Percentiles rank a stretch among this genome's conserved stretches.
Evolutionary conservation across 2,329 filamentous ascomycete genomes (phyloP).

Genomic region (Calonectria hawksworthii): DNA sequence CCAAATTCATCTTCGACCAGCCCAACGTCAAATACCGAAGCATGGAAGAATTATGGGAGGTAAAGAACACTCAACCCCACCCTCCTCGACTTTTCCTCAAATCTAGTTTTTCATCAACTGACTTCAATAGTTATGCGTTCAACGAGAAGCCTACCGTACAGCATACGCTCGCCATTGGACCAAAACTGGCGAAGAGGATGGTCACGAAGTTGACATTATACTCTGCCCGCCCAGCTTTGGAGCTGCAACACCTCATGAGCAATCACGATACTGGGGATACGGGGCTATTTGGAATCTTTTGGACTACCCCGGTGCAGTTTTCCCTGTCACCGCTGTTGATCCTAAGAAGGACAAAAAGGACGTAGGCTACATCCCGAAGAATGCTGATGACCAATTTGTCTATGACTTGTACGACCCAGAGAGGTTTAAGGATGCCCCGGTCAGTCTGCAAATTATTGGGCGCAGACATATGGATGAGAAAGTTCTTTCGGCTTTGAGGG

Average conservation of each 20-base stretch:
- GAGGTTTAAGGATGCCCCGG: slow-evolving; percentile 41
- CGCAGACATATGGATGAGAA: slow-evolving; percentile 48
- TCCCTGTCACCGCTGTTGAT: slow-evolving; percentile 63
- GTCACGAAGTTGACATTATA: slow-evolving; percentile 68
- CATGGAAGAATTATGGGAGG: slow-evolving; percentile 57
- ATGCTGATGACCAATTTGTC: slow-evolving; percentile 44
- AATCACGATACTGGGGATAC: slow-evolving; percentile 71
- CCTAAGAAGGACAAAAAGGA: slow-evolving; percentile 43
- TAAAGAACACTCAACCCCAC: too few species aligned
- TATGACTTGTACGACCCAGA: slow-evolving; percentile 47
- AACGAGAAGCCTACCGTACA: slow-evolving; percentile 56
- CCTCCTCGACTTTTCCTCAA: too few species aligned
- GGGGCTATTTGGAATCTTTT: slow-evolving; percentile 78
- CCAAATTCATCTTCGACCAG: slow-evolving; percentile 70
- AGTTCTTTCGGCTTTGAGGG: slow-evolving; percentile 42
- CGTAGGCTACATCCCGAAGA: slow-evolving; percentile 42
- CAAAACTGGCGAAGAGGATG: slow-evolving; percentile 46
- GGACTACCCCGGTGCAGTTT: slow-evolving; percentile 74
- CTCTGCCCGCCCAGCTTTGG: slow-evolving; percentile 71
- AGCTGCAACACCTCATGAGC: slow-evolving; percentile 60
- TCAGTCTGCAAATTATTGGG: slow-evolving; percentile 47
- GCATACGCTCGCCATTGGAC: slow-evolving; percentile 56
- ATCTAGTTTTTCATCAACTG: background rate
- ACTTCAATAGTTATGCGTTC: slow-evolving; percentile 46
- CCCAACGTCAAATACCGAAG: slow-evolving; percentile 58